Conservation (phyloP, 2,329 filamentous ascomycete genomes). For the Verticillium tricorpus region DNA sequence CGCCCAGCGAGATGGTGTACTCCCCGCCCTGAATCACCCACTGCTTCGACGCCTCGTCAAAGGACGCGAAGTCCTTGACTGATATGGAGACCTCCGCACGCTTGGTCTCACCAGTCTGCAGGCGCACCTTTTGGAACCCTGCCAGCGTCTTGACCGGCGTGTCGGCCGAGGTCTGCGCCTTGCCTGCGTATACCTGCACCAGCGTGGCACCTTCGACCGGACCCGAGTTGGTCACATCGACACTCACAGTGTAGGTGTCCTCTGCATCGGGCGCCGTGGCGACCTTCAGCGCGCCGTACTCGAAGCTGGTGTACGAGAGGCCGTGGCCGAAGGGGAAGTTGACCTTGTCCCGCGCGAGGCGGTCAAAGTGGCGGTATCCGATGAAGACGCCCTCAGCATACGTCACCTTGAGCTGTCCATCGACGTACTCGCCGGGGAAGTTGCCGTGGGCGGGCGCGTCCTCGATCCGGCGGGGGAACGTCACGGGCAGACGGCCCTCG, state of each 20-base stretch:
- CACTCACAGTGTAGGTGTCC: conserved; percentile 38
- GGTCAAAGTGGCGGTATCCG: conserved; percentile 66
- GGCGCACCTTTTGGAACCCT: conserved; percentile 22
- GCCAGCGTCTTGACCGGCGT: conserved; percentile 22
- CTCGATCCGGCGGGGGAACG: conserved; percentile 55
- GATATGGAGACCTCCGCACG: conserved; percentile 11
- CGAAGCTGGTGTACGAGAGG: conserved; percentile 60
- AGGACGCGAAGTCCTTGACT: conserved; percentile 22
- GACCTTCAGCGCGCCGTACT: conserved; percentile 39
- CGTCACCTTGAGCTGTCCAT: conserved; percentile 49
- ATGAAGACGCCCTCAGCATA: conserved; percentile 69
- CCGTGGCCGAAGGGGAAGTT: conserved; percentile 65
- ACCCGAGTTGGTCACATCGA: conserved; percentile 56
- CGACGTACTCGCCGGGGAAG: conserved; percentile 41
- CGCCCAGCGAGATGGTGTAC: conserved; percentile 20
- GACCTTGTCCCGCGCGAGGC: conserved; percentile 46
- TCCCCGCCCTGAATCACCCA: conserved; percentile 22
- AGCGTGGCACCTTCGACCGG: conserved; percentile 43
- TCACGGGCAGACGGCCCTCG: conserved; percentile 59
- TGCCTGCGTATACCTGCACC: conserved; percentile 49
- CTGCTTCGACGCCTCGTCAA: conserved; percentile 14
- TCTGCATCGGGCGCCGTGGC: conserved; percentile 30
- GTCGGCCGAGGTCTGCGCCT: not conserved
- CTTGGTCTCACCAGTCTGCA: conserved; percentile 16
- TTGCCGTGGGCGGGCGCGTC: conserved; percentile 65